Evolutionary conservation across 2,329 filamentous ascomycete genomes (phyloP).

Genomic region (Pseudogymnoascus sp.): DNA sequence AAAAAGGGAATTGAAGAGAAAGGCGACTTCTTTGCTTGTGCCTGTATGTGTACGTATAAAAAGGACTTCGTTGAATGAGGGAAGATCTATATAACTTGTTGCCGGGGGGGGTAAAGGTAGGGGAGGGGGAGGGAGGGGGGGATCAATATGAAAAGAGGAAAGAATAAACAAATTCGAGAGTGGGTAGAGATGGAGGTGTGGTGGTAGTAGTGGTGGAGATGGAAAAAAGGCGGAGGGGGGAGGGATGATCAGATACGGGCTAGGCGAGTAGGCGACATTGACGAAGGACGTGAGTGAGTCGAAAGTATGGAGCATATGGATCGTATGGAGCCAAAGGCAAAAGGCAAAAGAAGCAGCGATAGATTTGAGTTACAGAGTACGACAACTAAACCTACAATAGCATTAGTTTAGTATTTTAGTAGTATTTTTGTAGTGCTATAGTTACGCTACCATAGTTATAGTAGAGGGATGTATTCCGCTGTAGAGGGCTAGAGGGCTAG

Average conservation of each 20-base stretch:
- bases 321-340: not conserved
- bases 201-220: not conserved
- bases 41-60: conserved; percentile 11
- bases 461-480: not conserved
- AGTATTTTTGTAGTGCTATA: not conserved
- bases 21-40: conserved; percentile 14
- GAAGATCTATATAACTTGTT: not conserved
- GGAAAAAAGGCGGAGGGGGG: not conserved
- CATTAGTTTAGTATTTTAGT: not conserved
- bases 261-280: not conserved
- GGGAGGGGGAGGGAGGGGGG: not conserved
- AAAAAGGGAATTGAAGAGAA: not conserved
- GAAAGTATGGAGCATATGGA: not conserved
- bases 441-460: not conserved
- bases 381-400: too few relatives aligned
- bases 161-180: not conserved
- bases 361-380: too few relatives aligned
- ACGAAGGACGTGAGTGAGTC: not conserved
- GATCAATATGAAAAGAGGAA: not conserved
- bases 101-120: not conserved
- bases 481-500: not conserved
- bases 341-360: too few relatives aligned
- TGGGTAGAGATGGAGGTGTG: not conserved
- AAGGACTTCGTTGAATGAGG: not conserved
- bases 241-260: not conserved